Conservation (phyloP, 2,329 filamentous ascomycete genomes). For the Lecanosticta acicola region DNA sequence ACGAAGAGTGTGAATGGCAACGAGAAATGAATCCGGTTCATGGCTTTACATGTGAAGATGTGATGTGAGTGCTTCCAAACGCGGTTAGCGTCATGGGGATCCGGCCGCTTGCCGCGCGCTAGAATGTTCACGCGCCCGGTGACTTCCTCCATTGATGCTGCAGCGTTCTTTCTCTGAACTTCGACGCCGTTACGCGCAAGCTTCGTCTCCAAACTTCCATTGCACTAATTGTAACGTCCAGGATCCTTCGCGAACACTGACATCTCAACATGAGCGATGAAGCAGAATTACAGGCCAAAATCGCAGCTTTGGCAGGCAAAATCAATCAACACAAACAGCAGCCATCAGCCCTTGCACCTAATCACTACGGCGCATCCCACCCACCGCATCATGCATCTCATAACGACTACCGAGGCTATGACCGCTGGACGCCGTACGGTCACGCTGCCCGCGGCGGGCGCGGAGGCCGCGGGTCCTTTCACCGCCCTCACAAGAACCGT, state of each 20-base stretch:
- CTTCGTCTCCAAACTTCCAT: no score
- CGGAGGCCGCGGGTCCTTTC: slow-evolving; percentile 23
- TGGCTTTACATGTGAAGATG: no score
- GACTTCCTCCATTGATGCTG: no score
- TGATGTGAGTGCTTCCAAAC: background rate
- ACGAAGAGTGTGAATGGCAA: no score
- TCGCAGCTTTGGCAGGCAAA: slow-evolving; percentile 27
- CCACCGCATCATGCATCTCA: background rate
- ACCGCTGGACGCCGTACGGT: slow-evolving; percentile 26
- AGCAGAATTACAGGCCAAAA: slow-evolving; percentile 27
- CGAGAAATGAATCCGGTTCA: no score
- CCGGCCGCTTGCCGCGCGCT: background rate
- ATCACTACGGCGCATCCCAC: slow-evolving; percentile 1
- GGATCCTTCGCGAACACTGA: background rate
- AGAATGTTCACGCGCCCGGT: no score
- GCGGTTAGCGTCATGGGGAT: background rate
- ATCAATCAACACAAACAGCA: slow-evolving; percentile 31
- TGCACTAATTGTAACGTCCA: no score
- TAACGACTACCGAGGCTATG: slow-evolving; percentile 2
- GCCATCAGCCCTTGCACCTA: slow-evolving; percentile 2
- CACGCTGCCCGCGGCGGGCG: slow-evolving; percentile 2
- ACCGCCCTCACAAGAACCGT: slow-evolving; percentile 47
- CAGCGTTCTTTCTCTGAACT: no score
- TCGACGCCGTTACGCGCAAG: no score
- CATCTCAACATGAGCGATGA: slow-evolving; percentile 19